Percentiles rank a stretch among this genome's conserved stretches.
Conservation (phyloP, 2,329 filamentous ascomycete genomes). For the Chaetomium strumarium region DNA sequence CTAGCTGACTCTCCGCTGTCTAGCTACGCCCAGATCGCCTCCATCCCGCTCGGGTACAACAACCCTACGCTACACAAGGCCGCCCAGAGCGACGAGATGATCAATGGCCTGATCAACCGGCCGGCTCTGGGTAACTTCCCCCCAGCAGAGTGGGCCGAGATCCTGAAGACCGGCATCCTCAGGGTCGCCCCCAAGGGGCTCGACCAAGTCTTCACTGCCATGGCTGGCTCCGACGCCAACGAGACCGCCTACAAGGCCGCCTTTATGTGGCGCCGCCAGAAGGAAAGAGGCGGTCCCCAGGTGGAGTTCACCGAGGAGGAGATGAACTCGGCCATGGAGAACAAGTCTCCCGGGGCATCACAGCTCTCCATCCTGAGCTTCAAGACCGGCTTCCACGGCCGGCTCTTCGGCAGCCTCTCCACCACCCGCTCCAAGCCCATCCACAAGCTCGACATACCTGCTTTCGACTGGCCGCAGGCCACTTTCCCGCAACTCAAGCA, state of each 20-base stretch:
- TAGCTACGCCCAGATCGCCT: conserved; percentile 86
- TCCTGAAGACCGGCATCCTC: conserved; percentile 75
- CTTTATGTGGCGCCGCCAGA: conserved; percentile 84
- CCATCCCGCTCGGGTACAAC: conserved; percentile 89
- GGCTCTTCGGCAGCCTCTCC: conserved; percentile 79
- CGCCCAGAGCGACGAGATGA: conserved; percentile 72
- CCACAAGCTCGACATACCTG: conserved; percentile 90
- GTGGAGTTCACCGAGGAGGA: conserved; percentile 78
- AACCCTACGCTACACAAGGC: conserved; percentile 68
- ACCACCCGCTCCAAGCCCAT: conserved; percentile 90
- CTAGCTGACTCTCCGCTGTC: not conserved
- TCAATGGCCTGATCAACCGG: conserved; percentile 75
- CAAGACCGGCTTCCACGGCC: conserved; percentile 83
- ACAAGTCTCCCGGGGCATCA: conserved; percentile 70
- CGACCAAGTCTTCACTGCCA: conserved; percentile 84
- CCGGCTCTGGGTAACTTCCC: conserved; percentile 90
- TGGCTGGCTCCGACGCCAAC: conserved; percentile 87
- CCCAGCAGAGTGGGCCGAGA: conserved; percentile 72
- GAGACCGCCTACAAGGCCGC: conserved; percentile 93
- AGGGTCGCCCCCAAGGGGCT: conserved; percentile 76
- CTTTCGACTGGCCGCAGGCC: conserved; percentile 91
- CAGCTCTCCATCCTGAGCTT: conserved; percentile 81
- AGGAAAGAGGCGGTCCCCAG: conserved; percentile 69
- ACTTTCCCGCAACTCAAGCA: conserved; percentile 83
- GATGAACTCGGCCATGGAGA: conserved; percentile 69